phyloP scores from a whole-genome alignment of 2,329 filamentous ascomycete genomes.

The Nigrospora sphaerica region DNA sequence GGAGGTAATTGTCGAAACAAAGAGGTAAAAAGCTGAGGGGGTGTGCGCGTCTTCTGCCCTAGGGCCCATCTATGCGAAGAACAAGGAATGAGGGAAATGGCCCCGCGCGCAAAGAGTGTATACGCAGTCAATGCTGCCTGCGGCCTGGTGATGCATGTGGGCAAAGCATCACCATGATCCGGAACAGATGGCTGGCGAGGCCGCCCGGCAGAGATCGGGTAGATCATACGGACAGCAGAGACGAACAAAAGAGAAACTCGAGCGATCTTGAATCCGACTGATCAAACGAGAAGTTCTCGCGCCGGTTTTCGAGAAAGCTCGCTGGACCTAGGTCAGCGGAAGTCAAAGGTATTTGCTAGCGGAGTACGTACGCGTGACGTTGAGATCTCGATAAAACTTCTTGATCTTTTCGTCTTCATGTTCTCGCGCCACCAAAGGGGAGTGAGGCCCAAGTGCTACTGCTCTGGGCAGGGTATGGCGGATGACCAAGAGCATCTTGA shows the following conservation, averaged over 20 bases:
- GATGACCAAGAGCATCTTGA: slow-evolving; percentile 56
- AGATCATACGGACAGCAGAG: slow-evolving; percentile 19
- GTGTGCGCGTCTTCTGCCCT: too few species aligned
- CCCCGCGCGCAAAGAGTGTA: too few species aligned
- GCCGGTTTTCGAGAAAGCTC: slow-evolving; percentile 34
- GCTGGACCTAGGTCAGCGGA: slow-evolving; percentile 18
- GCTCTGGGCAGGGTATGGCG: slow-evolving; percentile 52
- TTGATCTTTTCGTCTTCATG: slow-evolving; percentile 37
- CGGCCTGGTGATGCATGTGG: too few species aligned
- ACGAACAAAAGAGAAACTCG: slow-evolving; percentile 37
- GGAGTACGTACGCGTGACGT: slow-evolving; percentile 49
- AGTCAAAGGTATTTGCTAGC: background rate
- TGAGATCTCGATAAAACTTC: slow-evolving; percentile 48
- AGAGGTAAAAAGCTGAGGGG: too few species aligned
- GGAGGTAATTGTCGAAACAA: too few species aligned
- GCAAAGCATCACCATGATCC: too few species aligned
- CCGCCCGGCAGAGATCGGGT: too few species aligned
- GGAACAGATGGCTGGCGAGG: too few species aligned
- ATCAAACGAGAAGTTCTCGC: slow-evolving; percentile 44
- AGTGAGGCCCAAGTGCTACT: slow-evolving; percentile 32
- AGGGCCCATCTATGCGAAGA: too few species aligned
- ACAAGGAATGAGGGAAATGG: too few species aligned
- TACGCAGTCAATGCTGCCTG: too few species aligned
- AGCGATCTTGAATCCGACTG: slow-evolving; percentile 38
- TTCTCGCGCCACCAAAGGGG: slow-evolving; percentile 37